phyloP scores from a whole-genome alignment of 2,329 filamentous ascomycete species.

The Cladophialophora bantiana region DNA sequence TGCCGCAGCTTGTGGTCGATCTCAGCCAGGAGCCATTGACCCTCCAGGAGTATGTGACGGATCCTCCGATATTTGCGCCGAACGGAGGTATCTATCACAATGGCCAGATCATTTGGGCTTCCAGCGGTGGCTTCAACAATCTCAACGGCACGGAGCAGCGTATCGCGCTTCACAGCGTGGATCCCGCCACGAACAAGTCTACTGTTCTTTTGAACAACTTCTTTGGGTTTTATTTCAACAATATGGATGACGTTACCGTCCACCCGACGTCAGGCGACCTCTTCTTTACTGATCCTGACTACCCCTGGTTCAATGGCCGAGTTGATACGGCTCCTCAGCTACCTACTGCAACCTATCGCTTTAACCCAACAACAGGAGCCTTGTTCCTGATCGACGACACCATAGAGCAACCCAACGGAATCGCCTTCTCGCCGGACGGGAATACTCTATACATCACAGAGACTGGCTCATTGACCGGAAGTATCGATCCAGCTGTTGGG shows the following conservation, averaged over 20 bases:
- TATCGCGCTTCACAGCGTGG: constrained; percentile 52
- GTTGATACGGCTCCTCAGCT: constrained; percentile 48
- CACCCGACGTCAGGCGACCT: constrained; percentile 52
- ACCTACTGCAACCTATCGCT: constrained; percentile 51
- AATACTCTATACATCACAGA: constrained; percentile 51
- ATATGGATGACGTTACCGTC: constrained; percentile 54
- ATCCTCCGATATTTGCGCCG: constrained; percentile 53
- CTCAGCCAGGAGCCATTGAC: constrained; percentile 53
- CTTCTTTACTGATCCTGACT: constrained; percentile 59
- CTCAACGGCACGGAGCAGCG: constrained; percentile 49
- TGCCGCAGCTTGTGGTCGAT: constrained; percentile 50
- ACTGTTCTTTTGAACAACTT: constrained; percentile 55
- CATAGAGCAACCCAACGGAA: constrained; percentile 52
- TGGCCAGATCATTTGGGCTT: constrained; percentile 51
- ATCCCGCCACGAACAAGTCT: constrained; percentile 53
- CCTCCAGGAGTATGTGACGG: constrained; percentile 47
- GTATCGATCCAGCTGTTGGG: constrained; percentile 41
- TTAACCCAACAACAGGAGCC: constrained; percentile 45
- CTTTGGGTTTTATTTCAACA: constrained; percentile 56
- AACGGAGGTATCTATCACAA: constrained; percentile 53
- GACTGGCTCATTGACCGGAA: constrained; percentile 44
- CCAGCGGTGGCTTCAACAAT: constrained; percentile 48
- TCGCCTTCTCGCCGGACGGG: constrained; percentile 52
- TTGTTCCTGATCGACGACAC: constrained; percentile 50
- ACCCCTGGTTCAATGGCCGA: constrained; percentile 48